These are phyloP conservation scores for Actinomucor elegans DNA, from an alignment of 371 early-diverging fungal genomes.

Conservation along the genomic window DNA sequence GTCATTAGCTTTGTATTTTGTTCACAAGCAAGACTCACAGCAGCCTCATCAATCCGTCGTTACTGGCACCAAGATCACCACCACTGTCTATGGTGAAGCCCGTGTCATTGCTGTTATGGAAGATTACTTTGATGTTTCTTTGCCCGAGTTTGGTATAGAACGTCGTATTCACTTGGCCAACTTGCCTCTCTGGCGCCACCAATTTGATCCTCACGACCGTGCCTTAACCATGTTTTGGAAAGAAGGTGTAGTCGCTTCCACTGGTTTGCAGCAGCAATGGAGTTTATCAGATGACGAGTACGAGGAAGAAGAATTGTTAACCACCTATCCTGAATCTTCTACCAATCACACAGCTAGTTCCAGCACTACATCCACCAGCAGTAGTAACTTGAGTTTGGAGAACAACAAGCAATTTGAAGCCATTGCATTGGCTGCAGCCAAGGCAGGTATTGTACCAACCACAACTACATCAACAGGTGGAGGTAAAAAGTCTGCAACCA, in stretches of 20 bases:
- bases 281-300: slow-evolving; percentile 41
- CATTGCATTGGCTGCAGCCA: slow-evolving; percentile 14
- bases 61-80: slow-evolving; percentile 13
- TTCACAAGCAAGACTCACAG: slow-evolving; percentile 10
- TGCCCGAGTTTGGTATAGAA: slow-evolving; percentile 64
- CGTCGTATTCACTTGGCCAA: slow-evolving; percentile 49
- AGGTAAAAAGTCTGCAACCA: slow-evolving; percentile 16
- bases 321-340: slow-evolving; percentile 23
- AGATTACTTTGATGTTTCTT: slow-evolving; percentile 59
- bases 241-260: slow-evolving; percentile 41
- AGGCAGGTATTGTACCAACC: slow-evolving; percentile 8
- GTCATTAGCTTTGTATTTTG: slow-evolving; percentile 61
- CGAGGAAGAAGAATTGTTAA: slow-evolving; percentile 38
- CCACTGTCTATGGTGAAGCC: slow-evolving; percentile 37
- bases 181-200: slow-evolving; percentile 39
- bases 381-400: slow-evolving; percentile 28
- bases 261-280: slow-evolving; percentile 34
- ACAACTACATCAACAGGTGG: background rate
- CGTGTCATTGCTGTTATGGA: slow-evolving; percentile 46
- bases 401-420: slow-evolving; percentile 17
- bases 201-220: slow-evolving; percentile 35
- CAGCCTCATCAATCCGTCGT: slow-evolving; percentile 15
- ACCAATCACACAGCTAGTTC: slow-evolving; percentile 7
- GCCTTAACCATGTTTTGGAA: slow-evolving; percentile 59
- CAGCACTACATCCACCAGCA: background rate